Evolutionary conservation across 1,139 yeast species (phyloP).

Genomic region (Nadsonia starkeyi-henricii): DNA sequence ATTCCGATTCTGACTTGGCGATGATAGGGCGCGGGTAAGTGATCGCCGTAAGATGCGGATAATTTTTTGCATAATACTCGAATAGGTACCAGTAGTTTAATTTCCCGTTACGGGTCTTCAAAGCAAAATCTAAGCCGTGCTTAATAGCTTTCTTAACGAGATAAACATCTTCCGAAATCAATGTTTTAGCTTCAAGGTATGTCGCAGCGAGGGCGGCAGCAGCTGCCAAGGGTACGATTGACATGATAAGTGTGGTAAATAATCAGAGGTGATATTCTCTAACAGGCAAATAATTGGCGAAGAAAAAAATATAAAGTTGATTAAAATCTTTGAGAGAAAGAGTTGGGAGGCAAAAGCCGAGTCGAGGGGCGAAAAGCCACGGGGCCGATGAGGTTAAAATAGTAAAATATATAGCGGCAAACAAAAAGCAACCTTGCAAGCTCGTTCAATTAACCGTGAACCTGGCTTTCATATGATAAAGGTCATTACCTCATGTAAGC

Average conservation of each 20-base stretch:
- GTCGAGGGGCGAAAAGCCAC: too few species aligned
- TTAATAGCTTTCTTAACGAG: constrained; percentile 16
- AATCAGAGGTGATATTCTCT: too few species aligned
- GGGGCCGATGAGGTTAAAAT: too few species aligned
- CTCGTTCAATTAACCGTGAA: too few species aligned
- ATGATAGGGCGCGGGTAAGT: constrained; percentile 45
- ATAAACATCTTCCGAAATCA: constrained; percentile 19
- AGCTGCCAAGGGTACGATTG: constrained; percentile 13
- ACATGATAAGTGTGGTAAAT: neutral
- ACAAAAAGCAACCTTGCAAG: too few species aligned
- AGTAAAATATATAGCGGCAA: too few species aligned
- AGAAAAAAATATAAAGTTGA: neutral
- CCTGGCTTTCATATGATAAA: too few species aligned
- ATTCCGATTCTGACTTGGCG: constrained; percentile 7
- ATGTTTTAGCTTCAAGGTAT: constrained; percentile 21
- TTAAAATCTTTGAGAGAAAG: too few species aligned
- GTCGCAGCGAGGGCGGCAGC: constrained; percentile 18
- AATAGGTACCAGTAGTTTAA: constrained; percentile 58
- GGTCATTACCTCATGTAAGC: too few species aligned
- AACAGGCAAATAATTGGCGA: neutral
- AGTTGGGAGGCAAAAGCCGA: too few species aligned
- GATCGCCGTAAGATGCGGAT: constrained; percentile 45
- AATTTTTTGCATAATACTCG: constrained; percentile 35
- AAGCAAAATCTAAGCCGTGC: constrained; percentile 12
- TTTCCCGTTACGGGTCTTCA: constrained; percentile 28